Evolutionary conservation across 2,329 filamentous ascomycete species (phyloP).

Genomic region (Cladosporium colombiae): DNA sequence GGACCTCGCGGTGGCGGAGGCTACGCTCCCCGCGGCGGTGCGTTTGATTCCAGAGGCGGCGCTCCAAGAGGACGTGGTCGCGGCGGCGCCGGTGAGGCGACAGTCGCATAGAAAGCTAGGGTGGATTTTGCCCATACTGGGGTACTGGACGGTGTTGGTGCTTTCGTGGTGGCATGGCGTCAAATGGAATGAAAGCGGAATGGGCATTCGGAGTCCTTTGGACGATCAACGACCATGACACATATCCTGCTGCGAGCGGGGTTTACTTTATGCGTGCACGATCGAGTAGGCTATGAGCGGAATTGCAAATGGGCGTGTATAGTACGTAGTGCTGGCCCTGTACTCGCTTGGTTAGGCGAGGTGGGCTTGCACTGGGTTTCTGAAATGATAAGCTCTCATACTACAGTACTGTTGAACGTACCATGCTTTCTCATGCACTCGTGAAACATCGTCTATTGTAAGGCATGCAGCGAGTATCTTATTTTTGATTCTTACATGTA

Average conservation of each 20-base stretch:
- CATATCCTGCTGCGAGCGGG: not conserved
- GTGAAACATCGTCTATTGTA: not conserved
- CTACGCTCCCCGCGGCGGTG: conserved; percentile 12
- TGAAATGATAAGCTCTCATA: not conserved
- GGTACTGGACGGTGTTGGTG: not conserved
- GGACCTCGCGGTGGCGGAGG: conserved; percentile 10
- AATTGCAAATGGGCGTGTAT: not conserved
- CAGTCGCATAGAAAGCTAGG: not conserved
- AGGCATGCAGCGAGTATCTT: not conserved
- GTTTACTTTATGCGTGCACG: not conserved
- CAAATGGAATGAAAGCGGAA: conserved; percentile 7
- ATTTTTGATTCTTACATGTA: not conserved
- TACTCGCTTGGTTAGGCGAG: not conserved
- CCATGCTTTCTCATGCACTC: not conserved
- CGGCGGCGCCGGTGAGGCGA: conserved; percentile 7
- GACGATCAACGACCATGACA: conserved; percentile 13
- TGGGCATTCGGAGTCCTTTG: conserved; percentile 6
- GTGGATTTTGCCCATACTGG: not conserved
- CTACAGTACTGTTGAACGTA: not conserved
- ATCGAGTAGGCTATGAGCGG: not conserved
- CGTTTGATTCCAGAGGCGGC: not conserved
- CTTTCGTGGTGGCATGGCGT: conserved; percentile 3
- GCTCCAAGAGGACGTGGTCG: conserved; percentile 11
- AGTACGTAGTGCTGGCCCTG: not conserved
- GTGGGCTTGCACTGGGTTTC: not conserved